These are phyloP conservation scores for Fusarium sp. DNA, from an alignment of 2,329 filamentous ascomycete species.

Conservation along the genomic window DNA sequence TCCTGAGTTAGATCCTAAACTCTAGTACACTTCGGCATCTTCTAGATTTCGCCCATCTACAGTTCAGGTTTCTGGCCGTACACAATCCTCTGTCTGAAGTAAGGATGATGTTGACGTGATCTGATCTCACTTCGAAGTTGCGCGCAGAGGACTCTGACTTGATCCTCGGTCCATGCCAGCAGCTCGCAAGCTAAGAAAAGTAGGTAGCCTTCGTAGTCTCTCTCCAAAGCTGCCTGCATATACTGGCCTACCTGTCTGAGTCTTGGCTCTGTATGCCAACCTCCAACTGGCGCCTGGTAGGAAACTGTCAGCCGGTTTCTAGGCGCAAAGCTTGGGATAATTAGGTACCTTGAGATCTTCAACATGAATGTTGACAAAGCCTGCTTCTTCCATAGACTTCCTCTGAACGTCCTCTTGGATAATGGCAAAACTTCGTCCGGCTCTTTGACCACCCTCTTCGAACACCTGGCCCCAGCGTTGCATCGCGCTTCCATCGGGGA, in stretches of 20 bases:
- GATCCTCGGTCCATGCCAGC: constrained; percentile 8
- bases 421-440: constrained; percentile 12
- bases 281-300: constrained; percentile 8
- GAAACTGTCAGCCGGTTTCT: background rate
- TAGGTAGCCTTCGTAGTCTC: constrained; percentile 25
- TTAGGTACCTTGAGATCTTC: constrained; percentile 11
- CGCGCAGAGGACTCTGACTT: constrained; percentile 3
- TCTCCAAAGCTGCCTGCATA: constrained; percentile 21
- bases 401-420: constrained; percentile 14
- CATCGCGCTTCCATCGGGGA: constrained; percentile 16
- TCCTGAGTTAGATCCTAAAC: background rate
- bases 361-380: constrained; percentile 15
- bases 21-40: background rate
- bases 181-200: constrained; percentile 23
- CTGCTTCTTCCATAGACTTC: constrained; percentile 15
- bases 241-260: constrained; percentile 5
- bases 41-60: background rate
- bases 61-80: constrained; percentile 17
- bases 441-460: constrained; percentile 8
- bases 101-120: constrained; percentile 22
- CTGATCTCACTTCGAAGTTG: constrained; percentile 16
- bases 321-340: fast-evolving
- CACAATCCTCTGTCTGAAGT: constrained; percentile 25
- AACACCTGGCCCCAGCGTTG: constrained; percentile 19
- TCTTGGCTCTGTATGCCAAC: constrained; percentile 11